These are phyloP conservation scores for Coffea eugenioides DNA, from an alignment of 257 asterid genomes.

Conservation along the genomic window DNA sequence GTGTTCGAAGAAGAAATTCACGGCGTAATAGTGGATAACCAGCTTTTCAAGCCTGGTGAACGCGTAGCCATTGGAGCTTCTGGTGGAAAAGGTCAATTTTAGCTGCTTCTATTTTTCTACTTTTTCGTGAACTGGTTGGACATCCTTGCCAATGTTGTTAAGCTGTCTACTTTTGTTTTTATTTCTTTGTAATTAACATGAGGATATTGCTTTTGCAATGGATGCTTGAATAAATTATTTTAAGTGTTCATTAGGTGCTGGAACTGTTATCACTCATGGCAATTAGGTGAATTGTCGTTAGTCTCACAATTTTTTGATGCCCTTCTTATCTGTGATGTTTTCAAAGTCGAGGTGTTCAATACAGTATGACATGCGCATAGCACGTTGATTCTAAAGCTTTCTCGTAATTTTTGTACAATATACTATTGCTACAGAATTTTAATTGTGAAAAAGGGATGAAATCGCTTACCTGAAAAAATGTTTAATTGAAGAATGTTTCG, in stretches of 20 bases:
- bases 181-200: too few relatives aligned
- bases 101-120: background rate
- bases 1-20: conserved; percentile 93
- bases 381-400: too few relatives aligned
- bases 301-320: background rate
- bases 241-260: background rate
- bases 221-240: background rate
- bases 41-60: conserved; percentile 81
- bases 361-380: too few relatives aligned
- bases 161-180: background rate
- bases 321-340: too few relatives aligned
- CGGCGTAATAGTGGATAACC: conserved; percentile 68
- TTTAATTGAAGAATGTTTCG: too few relatives aligned
- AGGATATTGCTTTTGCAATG: background rate
- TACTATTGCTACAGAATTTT: too few relatives aligned
- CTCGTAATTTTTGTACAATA: too few relatives aligned
- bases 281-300: background rate
- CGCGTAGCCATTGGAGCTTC: conserved; percentile 98
- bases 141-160: too few relatives aligned
- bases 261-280: background rate
- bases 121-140: too few relatives aligned
- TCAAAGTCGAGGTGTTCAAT: too few relatives aligned
- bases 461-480: too few relatives aligned
- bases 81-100: conserved; percentile 82
- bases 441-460: too few relatives aligned